Evolutionary conservation across 768 basidiomycete genomes (phyloP).

Genomic region (Russula emetica): DNA sequence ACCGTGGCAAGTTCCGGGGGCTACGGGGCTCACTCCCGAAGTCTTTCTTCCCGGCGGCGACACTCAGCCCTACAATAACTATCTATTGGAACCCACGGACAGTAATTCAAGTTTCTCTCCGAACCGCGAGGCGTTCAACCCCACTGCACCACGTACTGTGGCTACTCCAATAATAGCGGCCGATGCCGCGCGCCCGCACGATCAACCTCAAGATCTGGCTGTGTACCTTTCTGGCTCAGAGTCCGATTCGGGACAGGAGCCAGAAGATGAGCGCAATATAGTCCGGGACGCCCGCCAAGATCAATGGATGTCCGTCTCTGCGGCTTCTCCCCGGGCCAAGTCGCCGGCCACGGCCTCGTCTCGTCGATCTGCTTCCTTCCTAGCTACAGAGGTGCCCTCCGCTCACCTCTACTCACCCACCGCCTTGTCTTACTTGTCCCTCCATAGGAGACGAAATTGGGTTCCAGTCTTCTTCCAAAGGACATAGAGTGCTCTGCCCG

Average conservation of each 20-base stretch:
- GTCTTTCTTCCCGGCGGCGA: conserved; percentile 5
- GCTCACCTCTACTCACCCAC: neutral
- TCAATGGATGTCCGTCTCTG: conserved; percentile 10
- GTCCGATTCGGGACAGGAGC: conserved; percentile 20
- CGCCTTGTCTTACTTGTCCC: conserved; percentile 4
- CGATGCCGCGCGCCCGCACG: conserved; percentile 7
- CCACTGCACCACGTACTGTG: conserved; percentile 1
- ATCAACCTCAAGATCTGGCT: conserved; percentile 8
- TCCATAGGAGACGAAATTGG: conserved; percentile 9
- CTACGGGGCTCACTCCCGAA: neutral
- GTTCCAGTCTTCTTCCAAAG: conserved; percentile 4
- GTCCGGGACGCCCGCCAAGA: conserved; percentile 8
- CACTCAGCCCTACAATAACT: conserved; percentile 8
- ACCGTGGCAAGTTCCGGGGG: conserved; percentile 15
- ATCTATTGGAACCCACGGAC: conserved; percentile 4
- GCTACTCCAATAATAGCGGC: conserved; percentile 6
- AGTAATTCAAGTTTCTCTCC: conserved; percentile 3
- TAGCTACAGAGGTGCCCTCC: conserved; percentile 17
- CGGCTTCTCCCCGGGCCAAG: conserved; percentile 12
- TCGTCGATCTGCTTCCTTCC: conserved; percentile 20
- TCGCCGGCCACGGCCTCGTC: conserved; percentile 5
- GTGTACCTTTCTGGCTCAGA: conserved; percentile 21
- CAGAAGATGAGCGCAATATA: conserved; percentile 16
- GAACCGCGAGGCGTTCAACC: conserved; percentile 7
- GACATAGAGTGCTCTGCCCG: conserved; percentile 9